Evolutionary conservation across 495 filamentous ascomycete species (phyloP).

Genomic region (Hypomontagnella monticulosa): DNA sequence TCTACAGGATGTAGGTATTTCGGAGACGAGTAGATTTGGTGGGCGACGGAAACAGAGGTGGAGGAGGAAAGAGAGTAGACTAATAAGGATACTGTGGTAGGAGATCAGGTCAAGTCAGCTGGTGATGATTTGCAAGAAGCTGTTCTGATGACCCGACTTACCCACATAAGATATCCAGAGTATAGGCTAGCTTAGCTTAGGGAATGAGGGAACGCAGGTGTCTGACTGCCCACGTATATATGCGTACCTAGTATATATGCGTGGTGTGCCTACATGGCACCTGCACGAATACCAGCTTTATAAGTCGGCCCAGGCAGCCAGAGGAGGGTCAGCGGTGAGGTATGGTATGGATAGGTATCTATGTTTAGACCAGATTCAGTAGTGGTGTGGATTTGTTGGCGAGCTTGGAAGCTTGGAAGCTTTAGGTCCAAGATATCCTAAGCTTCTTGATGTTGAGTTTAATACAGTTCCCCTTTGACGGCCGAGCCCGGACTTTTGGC

Average conservation of each 20-base stretch:
- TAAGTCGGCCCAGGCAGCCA: neutral
- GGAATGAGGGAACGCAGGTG: too few relatives aligned
- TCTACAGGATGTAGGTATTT: neutral
- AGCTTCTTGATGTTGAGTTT: too few relatives aligned
- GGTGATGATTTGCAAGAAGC: slow-evolving; percentile 20
- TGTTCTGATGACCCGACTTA: slow-evolving; percentile 17
- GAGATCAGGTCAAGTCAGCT: slow-evolving; percentile 23
- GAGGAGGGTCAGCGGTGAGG: neutral
- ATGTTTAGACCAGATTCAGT: neutral
- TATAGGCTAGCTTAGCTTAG: neutral
- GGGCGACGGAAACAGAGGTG: neutral
- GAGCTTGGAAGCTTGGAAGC: too few relatives aligned
- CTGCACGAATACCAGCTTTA: slow-evolving; percentile 8
- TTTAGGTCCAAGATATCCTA: too few relatives aligned
- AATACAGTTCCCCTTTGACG: too few relatives aligned
- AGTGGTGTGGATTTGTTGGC: too few relatives aligned
- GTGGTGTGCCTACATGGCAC: slow-evolving; percentile 24
- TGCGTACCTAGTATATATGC: slow-evolving; percentile 8
- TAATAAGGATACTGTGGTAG: neutral
- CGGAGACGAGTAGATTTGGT: neutral
- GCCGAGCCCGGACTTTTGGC: too few relatives aligned
- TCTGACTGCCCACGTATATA: neutral
- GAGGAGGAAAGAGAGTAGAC: neutral
- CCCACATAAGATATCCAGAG: neutral
- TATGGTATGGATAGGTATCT: slow-evolving; percentile 1